A percentile compares a stretch with the other conserved stretches of the same genome.
Evolutionary conservation across 2,329 filamentous ascomycete species (phyloP).

Genomic region (Tolypocladium endophyticum): DNA sequence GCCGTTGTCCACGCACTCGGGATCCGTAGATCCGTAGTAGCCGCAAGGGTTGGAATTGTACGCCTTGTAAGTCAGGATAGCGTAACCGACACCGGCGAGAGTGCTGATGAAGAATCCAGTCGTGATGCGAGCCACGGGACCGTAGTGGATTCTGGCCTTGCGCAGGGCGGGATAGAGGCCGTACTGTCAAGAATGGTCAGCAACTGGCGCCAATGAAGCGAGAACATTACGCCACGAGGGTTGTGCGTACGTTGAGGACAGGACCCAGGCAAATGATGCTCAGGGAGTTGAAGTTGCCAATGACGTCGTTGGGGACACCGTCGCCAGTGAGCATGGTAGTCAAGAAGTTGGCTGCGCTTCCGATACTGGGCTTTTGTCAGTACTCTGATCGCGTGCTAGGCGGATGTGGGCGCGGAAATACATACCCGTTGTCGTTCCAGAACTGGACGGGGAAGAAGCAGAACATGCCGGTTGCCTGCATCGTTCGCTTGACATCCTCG

Average conservation of each 20-base stretch:
- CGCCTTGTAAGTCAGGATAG: conserved; percentile 46
- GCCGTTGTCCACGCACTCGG: conserved; percentile 9
- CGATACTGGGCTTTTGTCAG: conserved; percentile 14
- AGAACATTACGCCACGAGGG: neutral
- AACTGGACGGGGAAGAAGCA: conserved; percentile 29
- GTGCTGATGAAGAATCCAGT: conserved; percentile 42
- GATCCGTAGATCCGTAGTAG: conserved; percentile 13
- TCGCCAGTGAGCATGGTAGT: conserved; percentile 32
- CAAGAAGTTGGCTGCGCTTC: conserved; percentile 23
- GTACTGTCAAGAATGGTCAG: conserved; percentile 4
- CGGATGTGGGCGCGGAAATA: neutral
- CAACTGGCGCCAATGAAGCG: neutral
- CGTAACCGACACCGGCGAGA: conserved; percentile 43
- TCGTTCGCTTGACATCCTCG: conserved; percentile 48
- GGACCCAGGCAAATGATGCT: conserved; percentile 40
- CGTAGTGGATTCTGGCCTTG: conserved; percentile 40
- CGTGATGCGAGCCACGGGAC: conserved; percentile 46
- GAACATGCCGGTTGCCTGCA: conserved; percentile 29
- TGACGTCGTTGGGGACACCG: conserved; percentile 49
- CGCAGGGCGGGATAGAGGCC: conserved; percentile 46
- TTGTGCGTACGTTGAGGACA: conserved; percentile 11
- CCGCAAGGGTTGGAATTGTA: conserved; percentile 43
- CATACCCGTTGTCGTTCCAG: conserved; percentile 25
- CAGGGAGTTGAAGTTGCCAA: conserved; percentile 49
- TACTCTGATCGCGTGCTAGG: neutral